A percentile compares a stretch with the other conserved stretches of the same genome.
These are phyloP conservation scores for Pseudozyma pruni DNA, from an alignment of 1,284 basidiomycete species.

Conservation along the genomic window DNA sequence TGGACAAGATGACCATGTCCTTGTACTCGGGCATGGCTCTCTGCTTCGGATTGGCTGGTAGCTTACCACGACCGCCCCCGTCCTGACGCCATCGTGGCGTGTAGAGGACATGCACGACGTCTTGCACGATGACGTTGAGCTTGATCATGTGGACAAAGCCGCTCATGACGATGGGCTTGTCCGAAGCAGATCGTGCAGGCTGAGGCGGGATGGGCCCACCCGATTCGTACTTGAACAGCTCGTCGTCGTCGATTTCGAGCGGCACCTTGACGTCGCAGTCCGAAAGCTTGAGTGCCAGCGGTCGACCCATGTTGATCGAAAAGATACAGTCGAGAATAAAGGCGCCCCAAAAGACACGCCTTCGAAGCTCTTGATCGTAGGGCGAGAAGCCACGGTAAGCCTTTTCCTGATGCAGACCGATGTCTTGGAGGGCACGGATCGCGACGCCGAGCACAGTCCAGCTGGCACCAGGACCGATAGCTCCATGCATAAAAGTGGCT, in stretches of 20 bases:
- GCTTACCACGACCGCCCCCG: slow-evolving; percentile 20
- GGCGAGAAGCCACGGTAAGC: slow-evolving; percentile 53
- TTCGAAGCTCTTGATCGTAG: slow-evolving; percentile 56
- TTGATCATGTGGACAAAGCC: slow-evolving; percentile 60
- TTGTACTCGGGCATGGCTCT: slow-evolving; percentile 50
- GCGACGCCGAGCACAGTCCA: slow-evolving; percentile 62
- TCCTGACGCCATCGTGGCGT: slow-evolving; percentile 39
- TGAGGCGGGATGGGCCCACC: slow-evolving; percentile 27
- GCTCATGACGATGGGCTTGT: slow-evolving; percentile 44
- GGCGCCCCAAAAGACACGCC: slow-evolving; percentile 59
- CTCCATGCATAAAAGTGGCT: slow-evolving; percentile 56
- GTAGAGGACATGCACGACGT: slow-evolving; percentile 56
- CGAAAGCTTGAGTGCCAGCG: slow-evolving; percentile 48
- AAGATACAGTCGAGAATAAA: slow-evolving; percentile 61
- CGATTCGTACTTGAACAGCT: slow-evolving; percentile 33
- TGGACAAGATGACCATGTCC: slow-evolving; percentile 55
- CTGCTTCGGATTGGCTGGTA: slow-evolving; percentile 11
- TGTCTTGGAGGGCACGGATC: slow-evolving; percentile 58
- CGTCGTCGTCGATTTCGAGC: slow-evolving; percentile 45
- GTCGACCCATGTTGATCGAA: slow-evolving; percentile 60
- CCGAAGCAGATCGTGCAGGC: slow-evolving; percentile 10
- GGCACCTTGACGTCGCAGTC: slow-evolving; percentile 58
- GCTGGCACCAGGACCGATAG: slow-evolving; percentile 53
- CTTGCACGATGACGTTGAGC: slow-evolving; percentile 55
- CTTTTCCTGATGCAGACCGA: slow-evolving; percentile 60